These are phyloP conservation scores for Cryptococcus amylolentus DNA, from an alignment of 1,284 basidiomycete species.

Conservation along the genomic window DNA sequence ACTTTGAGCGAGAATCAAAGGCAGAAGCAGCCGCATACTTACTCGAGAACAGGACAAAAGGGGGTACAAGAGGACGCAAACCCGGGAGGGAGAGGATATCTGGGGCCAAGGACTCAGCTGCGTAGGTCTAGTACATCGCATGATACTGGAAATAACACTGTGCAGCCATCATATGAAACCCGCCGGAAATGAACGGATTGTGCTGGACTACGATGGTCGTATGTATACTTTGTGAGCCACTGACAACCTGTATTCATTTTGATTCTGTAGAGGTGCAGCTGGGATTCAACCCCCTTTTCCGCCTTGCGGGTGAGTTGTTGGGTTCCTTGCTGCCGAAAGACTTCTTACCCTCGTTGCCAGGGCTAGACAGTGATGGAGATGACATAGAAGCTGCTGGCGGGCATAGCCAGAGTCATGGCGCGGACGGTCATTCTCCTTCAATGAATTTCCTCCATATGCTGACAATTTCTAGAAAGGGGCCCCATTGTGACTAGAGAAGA, in stretches of 20 bases:
- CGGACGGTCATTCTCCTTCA: too few species aligned
- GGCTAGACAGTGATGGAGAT: background rate
- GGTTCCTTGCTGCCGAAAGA: background rate
- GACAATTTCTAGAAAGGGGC: background rate
- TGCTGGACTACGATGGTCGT: background rate
- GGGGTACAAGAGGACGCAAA: too few species aligned
- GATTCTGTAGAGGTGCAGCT: conserved; percentile 18
- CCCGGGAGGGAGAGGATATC: too few species aligned
- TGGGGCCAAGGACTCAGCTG: too few species aligned
- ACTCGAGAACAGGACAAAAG: too few species aligned
- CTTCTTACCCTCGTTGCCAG: background rate
- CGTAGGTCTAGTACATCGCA: too few species aligned
- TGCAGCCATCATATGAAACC: too few species aligned
- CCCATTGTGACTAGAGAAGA: background rate
- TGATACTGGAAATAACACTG: too few species aligned
- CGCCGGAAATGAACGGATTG: background rate
- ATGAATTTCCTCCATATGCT: background rate
- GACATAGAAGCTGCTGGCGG: background rate
- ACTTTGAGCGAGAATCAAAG: too few species aligned
- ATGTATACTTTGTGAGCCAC: background rate
- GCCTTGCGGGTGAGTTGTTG: conserved; percentile 14
- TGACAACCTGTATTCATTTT: background rate
- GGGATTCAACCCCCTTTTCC: conserved; percentile 23
- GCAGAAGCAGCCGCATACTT: too few species aligned
- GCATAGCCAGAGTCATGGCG: too few species aligned